Evolutionary conservation across 495 filamentous ascomycete species (phyloP), one percentile per base, ranked within the genome.

Genomic region (Penicillium verhagenii): DNA sequence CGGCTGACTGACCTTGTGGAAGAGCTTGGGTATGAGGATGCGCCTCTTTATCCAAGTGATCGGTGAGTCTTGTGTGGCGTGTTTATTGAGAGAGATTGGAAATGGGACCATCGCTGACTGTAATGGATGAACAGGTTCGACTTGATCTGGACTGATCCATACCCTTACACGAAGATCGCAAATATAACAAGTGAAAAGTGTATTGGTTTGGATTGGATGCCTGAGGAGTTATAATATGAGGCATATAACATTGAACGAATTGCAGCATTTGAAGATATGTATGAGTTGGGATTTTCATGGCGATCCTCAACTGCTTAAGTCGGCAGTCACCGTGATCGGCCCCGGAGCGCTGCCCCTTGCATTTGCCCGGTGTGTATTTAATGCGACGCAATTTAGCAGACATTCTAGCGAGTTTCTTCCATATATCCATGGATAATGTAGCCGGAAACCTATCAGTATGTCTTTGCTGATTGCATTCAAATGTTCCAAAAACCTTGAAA

Each of bases 91-190:
- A 14, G 18, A 45, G 20, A 45, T 3, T 29, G 29, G 10, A 18
- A 39, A 10, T 10, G 2, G 16, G 18, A 21, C 1, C 1, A 46
- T 31, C 13, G 11, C 38, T 40, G 4, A 31, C 14, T 55, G 67
- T 11, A 5, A 53, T n/a, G 2, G 23, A 18, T 40, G 8, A 31
- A 19, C 52, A 68, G 74, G 4, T 77, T 69, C 39, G 70, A 76
- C 59, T 33, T 75, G 10, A 76, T 76, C 26, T 78, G 75, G 75
- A 70, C 66, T 20, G 67, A 71, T 44, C 67, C 66, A 19, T 59
- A 58, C 21, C 72, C 72, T 31, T 76, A 76, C 61, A 31, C 44
- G 8, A 52, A 59, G 39, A 64, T 76, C 25, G 68, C 67, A 8
- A 48, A 50, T 3, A 64, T 62, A 11, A 68, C 58, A 1, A 72